Percentiles rank a stretch among this genome's conserved stretches.
Evolutionary conservation across 2,329 filamentous ascomycete species (phyloP).

Genomic region (Neurospora crassa): DNA sequence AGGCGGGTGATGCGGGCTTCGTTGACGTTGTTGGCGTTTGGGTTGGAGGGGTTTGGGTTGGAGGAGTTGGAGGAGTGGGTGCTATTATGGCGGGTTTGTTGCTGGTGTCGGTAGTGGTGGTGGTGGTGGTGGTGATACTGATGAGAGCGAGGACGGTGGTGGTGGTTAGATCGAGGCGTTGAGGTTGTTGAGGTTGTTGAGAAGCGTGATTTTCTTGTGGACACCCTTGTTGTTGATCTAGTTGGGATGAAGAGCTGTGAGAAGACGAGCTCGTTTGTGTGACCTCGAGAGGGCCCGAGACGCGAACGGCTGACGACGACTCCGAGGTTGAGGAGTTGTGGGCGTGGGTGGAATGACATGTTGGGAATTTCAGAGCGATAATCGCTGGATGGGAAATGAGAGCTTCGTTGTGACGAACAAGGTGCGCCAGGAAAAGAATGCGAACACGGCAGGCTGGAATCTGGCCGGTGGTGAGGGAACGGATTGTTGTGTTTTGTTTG

Average conservation of each 20-base stretch:
- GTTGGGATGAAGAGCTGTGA: neutral
- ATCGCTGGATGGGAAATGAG: too few relatives aligned
- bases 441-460: neutral
- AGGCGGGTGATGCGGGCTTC: conserved; percentile 37
- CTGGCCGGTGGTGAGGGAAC: neutral
- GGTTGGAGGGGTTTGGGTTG: too few relatives aligned
- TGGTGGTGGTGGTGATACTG: neutral
- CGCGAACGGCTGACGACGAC: neutral
- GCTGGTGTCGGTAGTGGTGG: neutral
- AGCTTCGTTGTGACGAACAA: neutral
- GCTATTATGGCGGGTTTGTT: neutral
- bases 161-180: neutral
- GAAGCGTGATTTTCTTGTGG: neutral
- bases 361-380: neutral
- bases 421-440: neutral
- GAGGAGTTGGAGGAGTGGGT: neutral
- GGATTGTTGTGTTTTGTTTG: neutral
- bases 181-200: neutral
- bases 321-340: neutral
- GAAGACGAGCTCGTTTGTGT: neutral
- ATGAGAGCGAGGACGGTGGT: neutral
- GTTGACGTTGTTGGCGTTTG: too few relatives aligned
- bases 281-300: neutral
- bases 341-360: neutral
- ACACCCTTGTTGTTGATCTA: neutral